Base-by-base conservation (phyloP, 257 asterid genomes). In the Ilex aquifolium region DNA sequence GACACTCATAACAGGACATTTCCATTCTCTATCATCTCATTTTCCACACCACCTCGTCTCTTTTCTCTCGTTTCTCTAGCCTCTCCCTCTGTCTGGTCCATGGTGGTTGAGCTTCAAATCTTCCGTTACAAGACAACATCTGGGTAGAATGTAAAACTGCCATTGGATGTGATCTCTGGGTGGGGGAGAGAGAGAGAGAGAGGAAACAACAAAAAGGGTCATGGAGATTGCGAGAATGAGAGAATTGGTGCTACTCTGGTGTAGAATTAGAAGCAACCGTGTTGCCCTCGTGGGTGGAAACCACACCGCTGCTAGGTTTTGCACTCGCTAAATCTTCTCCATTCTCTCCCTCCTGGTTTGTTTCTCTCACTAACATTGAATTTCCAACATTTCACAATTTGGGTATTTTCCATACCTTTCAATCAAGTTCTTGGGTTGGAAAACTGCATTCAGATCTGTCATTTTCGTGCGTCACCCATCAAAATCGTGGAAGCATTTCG, bases 301-400 rank as follows among this genome's bases (percentile, higher is more conserved):
- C 52, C 96, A 86, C 83, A 86, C 96, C 69, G 92, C 95, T 55
- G 66, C 96, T 63, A 78, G 95, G 71, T 88, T 88, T 73, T 88
- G 95, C 79, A 68, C 85, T 66, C 96, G 95, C 81, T 88, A 88
- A 65, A 46, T 32, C 16, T 29, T 44, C 52, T 65, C n/a, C 54
- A 10, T 11, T 74, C 64, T 46, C 56, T 55, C 61, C 44, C 30
- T 53, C 67, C 48, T 68, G 49, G 39, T 36, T 72, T 36, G 71
- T 68, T 63, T 72, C 79, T 70, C 72, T 75, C 75, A 56, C 62
- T 52, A 6, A 64, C 46, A 63, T 57, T 31, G 49, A 29, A 44
- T 56, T 39, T 15, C 48, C 9, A 2, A 13, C 3, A 12, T 17
- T 48, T 71, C 62, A 13, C 32, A n/a, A 11, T 56, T 32, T 73